phyloP scores from a whole-genome alignment of 2,329 filamentous ascomycete species.

The Pseudocercospora eumusae region DNA sequence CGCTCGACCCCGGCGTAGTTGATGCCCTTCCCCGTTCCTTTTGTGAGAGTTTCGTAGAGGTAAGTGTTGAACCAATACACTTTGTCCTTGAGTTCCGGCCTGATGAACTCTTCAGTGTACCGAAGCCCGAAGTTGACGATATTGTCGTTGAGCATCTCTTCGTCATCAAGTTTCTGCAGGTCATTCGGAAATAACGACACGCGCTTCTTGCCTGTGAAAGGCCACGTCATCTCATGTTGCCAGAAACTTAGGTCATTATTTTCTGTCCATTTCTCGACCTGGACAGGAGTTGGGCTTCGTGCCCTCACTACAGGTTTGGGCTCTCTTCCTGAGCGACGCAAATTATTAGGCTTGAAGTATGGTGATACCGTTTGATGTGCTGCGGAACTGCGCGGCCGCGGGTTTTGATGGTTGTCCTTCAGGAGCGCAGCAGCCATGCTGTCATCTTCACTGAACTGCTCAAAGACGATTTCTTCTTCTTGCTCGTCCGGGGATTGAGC shows the following conservation, averaged over 20 bases:
- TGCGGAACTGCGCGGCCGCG: not conserved
- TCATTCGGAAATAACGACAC: slow-evolving; percentile 71
- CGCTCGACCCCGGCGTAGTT: slow-evolving; percentile 82
- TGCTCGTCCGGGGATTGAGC: not conserved
- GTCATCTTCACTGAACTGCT: not conserved
- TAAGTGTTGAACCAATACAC: slow-evolving; percentile 92
- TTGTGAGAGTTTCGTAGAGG: slow-evolving; percentile 77
- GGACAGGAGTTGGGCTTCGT: not conserved
- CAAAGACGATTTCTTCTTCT: slow-evolving; percentile 22
- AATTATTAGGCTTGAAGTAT: slow-evolving; percentile 11
- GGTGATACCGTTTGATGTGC: slow-evolving; percentile 7
- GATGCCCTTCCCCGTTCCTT: slow-evolving; percentile 57
- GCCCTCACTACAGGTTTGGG: slow-evolving; percentile 16
- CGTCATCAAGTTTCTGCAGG: slow-evolving; percentile 75
- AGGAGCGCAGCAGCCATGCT: slow-evolving; percentile 7
- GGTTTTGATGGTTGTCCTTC: slow-evolving; percentile 2
- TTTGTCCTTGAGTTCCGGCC: slow-evolving; percentile 49
- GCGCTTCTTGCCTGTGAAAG: slow-evolving; percentile 57
- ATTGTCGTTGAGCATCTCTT: slow-evolving; percentile 88
- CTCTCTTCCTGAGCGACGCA: slow-evolving; percentile 27
- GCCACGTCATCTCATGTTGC: slow-evolving; percentile 60
- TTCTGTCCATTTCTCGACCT: slow-evolving; percentile 30
- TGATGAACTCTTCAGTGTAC: slow-evolving; percentile 38
- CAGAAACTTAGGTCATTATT: slow-evolving; percentile 31
- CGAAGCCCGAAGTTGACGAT: slow-evolving; percentile 85